Conservation (phyloP, 306 rosid genomes). For the Carpinus fangiana region DNA sequence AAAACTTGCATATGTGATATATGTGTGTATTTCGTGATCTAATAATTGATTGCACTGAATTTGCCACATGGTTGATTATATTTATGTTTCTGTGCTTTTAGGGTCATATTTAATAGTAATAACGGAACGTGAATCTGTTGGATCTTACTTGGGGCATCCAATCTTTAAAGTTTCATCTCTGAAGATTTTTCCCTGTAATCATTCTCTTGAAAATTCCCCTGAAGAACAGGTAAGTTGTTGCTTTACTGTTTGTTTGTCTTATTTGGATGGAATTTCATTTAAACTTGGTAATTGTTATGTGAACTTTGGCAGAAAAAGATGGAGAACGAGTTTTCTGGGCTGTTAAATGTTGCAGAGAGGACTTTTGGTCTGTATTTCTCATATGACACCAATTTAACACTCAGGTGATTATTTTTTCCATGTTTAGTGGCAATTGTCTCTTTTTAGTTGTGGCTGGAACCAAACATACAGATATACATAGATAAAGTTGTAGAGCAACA, state of each 20-base stretch:
- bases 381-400: conserved; percentile 80
- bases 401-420: conserved; percentile 65
- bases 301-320: conserved; percentile 69
- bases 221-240: conserved; percentile 61
- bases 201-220: conserved; percentile 62
- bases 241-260: conserved; percentile 18
- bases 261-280: conserved; percentile 24
- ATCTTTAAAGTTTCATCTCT: conserved; percentile 65
- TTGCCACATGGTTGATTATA: conserved; percentile 26
- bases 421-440: conserved; percentile 12
- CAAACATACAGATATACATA: neutral
- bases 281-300: conserved; percentile 29
- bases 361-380: conserved; percentile 90
- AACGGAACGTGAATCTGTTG: conserved; percentile 66
- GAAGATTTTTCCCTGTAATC: conserved; percentile 86
- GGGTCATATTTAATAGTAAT: conserved; percentile 86
- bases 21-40: neutral
- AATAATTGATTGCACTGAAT: neutral
- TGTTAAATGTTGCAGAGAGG: conserved; percentile 79
- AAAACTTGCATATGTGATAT: neutral
- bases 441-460: conserved; percentile 19
- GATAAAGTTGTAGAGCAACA: neutral
- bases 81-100: conserved; percentile 34
- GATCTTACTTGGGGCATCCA: conserved; percentile 88
- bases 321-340: conserved; percentile 73